Evolutionary conservation across 2,329 filamentous ascomycete species (phyloP).

Genomic region (Pleoardoris graminearum): DNA sequence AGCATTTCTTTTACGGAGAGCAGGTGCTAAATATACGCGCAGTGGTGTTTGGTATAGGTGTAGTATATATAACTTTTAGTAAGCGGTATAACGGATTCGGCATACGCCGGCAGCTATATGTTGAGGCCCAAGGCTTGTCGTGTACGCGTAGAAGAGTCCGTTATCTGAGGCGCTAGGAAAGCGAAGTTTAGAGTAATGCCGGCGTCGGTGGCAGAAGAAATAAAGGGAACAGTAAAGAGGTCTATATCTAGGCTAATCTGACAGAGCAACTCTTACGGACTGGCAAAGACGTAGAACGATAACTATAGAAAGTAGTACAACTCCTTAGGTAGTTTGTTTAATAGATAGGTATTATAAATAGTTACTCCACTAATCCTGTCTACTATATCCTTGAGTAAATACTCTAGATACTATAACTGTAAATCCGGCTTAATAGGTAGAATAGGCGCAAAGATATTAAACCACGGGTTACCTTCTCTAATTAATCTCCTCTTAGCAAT

Average conservation of each 20-base stretch:
- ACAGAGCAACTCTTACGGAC: slow-evolving; percentile 75
- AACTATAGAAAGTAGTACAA: slow-evolving; percentile 71
- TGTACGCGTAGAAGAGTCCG: slow-evolving; percentile 15
- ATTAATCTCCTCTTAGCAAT: slow-evolving; percentile 51
- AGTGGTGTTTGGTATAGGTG: slow-evolving; percentile 79
- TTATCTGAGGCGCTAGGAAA: slow-evolving; percentile 62
- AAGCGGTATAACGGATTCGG: slow-evolving; percentile 66
- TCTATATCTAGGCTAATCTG: slow-evolving; percentile 80
- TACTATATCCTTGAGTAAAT: slow-evolving; percentile 67
- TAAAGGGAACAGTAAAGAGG: slow-evolving; percentile 75
- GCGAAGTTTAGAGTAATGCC: slow-evolving; percentile 81
- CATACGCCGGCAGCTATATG: slow-evolving; percentile 69
- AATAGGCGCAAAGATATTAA: slow-evolving; percentile 62
- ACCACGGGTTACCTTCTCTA: slow-evolving; percentile 32
- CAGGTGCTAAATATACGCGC: slow-evolving; percentile 85
- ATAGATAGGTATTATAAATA: slow-evolving; percentile 74
- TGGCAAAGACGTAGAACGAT: slow-evolving; percentile 69
- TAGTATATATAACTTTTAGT: slow-evolving; percentile 72
- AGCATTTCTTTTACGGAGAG: slow-evolving; percentile 94
- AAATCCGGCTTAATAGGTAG: slow-evolving; percentile 74
- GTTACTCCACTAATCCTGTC: slow-evolving; percentile 66
- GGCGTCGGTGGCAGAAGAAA: slow-evolving; percentile 74
- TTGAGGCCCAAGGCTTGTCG: slow-evolving; percentile 66
- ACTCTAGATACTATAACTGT: slow-evolving; percentile 79
- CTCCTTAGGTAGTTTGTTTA: slow-evolving; percentile 66